phyloP scores from a whole-genome alignment of 148 eudicot genomes.

The Rhododendron ovatum region DNA sequence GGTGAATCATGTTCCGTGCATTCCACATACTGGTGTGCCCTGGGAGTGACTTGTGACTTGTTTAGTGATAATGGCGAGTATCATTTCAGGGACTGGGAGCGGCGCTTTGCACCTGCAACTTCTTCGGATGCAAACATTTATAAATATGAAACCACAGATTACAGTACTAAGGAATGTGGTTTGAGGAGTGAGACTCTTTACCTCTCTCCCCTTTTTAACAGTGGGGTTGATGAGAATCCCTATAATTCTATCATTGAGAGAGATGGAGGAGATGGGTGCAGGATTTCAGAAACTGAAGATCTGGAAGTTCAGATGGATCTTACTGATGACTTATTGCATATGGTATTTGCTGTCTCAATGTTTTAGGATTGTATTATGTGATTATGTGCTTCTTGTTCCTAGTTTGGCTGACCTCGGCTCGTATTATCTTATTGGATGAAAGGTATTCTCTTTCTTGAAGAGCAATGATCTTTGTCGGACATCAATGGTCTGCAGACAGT shows the following conservation, averaged over 20 bases:
- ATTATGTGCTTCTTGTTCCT: not conserved
- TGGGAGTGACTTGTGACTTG: not conserved
- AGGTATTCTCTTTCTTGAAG: constrained; percentile 89
- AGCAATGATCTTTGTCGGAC: constrained; percentile 82
- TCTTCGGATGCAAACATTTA: constrained; percentile 22
- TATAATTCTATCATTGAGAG: constrained; percentile 18
- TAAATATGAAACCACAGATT: constrained; percentile 16
- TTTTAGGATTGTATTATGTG: not conserved
- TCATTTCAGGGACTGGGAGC: constrained; percentile 42
- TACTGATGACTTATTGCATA: constrained; percentile 90
- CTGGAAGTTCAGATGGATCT: constrained; percentile 78
- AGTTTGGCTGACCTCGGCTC: not conserved
- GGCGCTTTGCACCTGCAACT: constrained; percentile 24
- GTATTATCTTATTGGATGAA: constrained; percentile 12
- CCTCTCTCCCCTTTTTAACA: constrained; percentile 21
- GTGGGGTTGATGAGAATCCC: constrained; percentile 25
- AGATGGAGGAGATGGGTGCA: constrained; percentile 20
- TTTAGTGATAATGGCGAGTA: constrained; percentile 7
- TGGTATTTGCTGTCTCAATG: constrained; percentile 41
- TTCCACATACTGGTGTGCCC: not conserved
- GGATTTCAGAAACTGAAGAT: constrained; percentile 34
- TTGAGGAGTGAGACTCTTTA: constrained; percentile 23
- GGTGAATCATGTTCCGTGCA: not conserved
- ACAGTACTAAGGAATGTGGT: constrained; percentile 9
- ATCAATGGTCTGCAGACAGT: constrained; percentile 90